Base-by-base conservation (phyloP, 2,329 filamentous ascomycete genomes). In the Paecilomyces variotii region DNA sequence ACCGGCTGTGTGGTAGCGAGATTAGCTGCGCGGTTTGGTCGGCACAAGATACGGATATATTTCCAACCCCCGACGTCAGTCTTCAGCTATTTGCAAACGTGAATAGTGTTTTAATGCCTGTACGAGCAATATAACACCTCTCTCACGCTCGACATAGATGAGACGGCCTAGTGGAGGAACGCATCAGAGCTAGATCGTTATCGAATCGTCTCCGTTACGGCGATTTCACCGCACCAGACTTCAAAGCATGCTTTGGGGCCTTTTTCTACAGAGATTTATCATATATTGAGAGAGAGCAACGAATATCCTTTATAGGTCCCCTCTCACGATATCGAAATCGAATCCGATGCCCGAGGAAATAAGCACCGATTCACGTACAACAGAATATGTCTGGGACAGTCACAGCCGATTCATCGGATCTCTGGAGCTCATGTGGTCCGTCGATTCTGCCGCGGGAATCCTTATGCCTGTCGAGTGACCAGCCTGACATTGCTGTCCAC, bases 361-460 rank as follows among this genome's bases (percentile, higher is more conserved):
- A 45, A 19, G 3, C 14, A 19, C n/a, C 39, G 9, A 6, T 19
- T 19, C 39, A 45, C 12, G 9, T 45, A 45, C 12, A 45, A n/a
- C 14, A 24, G n/a, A 45, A 45, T 45, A 45, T 45, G 39, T 45
- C 39, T 19, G 39, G 19, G 3, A 19, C 39, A 45, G 19, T 19
- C 5, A 9, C 39, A 5, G n/a, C 39, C 39, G 39, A 45, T 45
- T 45, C 39, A 45, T 14, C 39, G 14, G 7, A 45, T 19, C 39
- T 45, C 14, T 45, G 39, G 39, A 45, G 39, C 19, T 45, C 39
- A 24, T 45, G 39, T n/a, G n/a, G 4, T 19, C 53, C 68, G 60
- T 61, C 68, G 25, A 68, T 71, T 51, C 66, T 68, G 19, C 69
- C 67, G 28, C 71, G 68, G 63, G 68, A 67, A 56, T 71, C 70